A percentile compares a stretch with the other conserved stretches of the same genome.
Conservation (phyloP, 352 stramenopile species). For the Phytopythium helicoides region DNA sequence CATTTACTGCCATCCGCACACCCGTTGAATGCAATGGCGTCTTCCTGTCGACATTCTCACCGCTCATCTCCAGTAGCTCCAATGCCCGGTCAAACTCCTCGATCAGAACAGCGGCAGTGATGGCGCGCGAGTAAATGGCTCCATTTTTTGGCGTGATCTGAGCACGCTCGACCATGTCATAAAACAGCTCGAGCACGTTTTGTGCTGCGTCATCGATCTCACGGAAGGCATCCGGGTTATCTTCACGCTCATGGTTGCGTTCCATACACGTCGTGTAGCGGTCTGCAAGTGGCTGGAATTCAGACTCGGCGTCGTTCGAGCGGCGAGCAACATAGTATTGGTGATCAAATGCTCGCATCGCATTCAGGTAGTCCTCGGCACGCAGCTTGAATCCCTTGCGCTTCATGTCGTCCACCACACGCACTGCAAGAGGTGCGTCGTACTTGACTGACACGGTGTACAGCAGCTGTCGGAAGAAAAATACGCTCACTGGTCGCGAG, state of each 20-base stretch:
- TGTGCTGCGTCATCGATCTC: conserved; percentile 28
- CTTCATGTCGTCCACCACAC: conserved; percentile 60
- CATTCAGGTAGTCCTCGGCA: conserved; percentile 44
- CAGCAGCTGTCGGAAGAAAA: conserved; percentile 61
- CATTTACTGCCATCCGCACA: conserved; percentile 58
- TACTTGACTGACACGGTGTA: conserved; percentile 31
- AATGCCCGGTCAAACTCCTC: conserved; percentile 48
- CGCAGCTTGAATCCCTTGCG: conserved; percentile 67
- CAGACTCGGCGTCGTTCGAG: conserved; percentile 4
- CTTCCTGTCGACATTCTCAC: conserved; percentile 15
- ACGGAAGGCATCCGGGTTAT: conserved; percentile 39
- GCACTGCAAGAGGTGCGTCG: conserved; percentile 26
- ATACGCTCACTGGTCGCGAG: conserved; percentile 46
- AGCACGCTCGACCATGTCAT: conserved; percentile 62
- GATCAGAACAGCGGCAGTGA: conserved; percentile 48
- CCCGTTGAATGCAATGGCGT: conserved; percentile 29
- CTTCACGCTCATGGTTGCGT: conserved; percentile 38
- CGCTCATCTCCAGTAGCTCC: conserved; percentile 34
- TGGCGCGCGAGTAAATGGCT: conserved; percentile 45
- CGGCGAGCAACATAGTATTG: conserved; percentile 35
- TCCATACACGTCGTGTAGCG: conserved; percentile 42
- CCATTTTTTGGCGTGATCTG: conserved; percentile 24
- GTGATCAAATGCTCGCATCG: conserved; percentile 46
- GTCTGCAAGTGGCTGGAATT: conserved; percentile 31
- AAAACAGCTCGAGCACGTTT: conserved; percentile 45